These are phyloP conservation scores for Paraphaeosphaeria sporulosa DNA, from an alignment of 2,329 filamentous ascomycete genomes.

Conservation along the genomic window DNA sequence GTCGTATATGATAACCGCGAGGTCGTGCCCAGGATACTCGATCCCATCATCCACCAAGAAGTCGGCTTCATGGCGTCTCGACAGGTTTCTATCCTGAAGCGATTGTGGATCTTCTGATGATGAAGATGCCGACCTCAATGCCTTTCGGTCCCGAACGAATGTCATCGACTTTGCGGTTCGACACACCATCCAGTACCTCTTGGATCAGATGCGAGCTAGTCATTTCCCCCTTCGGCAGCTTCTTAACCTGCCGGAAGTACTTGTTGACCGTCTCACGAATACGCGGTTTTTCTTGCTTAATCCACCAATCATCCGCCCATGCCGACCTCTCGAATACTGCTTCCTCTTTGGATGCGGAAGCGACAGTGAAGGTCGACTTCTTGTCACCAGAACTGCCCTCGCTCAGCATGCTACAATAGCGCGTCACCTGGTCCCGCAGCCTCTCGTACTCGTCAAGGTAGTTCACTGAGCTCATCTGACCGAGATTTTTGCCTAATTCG, in stretches of 20 bases:
- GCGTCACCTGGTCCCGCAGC: constrained; percentile 49
- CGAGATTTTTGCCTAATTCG: constrained; percentile 62
- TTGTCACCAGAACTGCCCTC: constrained; percentile 37
- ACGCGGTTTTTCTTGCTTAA: constrained; percentile 68
- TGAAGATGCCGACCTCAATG: constrained; percentile 58
- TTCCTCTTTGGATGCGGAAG: constrained; percentile 60
- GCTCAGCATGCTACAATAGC: constrained; percentile 39
- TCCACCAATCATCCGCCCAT: constrained; percentile 69
- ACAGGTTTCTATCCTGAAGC: not conserved
- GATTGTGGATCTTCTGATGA: constrained; percentile 45
- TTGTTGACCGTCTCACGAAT: constrained; percentile 60
- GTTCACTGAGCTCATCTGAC: constrained; percentile 61
- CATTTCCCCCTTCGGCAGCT: constrained; percentile 54
- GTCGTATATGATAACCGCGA: not conserved
- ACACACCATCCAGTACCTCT: constrained; percentile 67
- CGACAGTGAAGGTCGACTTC: constrained; percentile 52
- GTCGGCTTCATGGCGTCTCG: not conserved
- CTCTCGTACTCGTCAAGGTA: constrained; percentile 63
- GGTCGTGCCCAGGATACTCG: not conserved
- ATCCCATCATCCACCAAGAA: not conserved
- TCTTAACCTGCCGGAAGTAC: constrained; percentile 54
- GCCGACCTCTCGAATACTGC: constrained; percentile 60
- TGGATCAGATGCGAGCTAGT: constrained; percentile 65
- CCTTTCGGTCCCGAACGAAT: constrained; percentile 38
- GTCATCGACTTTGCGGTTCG: constrained; percentile 55